A percentile compares a stretch with the other conserved stretches of the same genome.
phyloP scores from a whole-genome alignment of 768 basidiomycete species.

The Cystobasidium onofrii region DNA sequence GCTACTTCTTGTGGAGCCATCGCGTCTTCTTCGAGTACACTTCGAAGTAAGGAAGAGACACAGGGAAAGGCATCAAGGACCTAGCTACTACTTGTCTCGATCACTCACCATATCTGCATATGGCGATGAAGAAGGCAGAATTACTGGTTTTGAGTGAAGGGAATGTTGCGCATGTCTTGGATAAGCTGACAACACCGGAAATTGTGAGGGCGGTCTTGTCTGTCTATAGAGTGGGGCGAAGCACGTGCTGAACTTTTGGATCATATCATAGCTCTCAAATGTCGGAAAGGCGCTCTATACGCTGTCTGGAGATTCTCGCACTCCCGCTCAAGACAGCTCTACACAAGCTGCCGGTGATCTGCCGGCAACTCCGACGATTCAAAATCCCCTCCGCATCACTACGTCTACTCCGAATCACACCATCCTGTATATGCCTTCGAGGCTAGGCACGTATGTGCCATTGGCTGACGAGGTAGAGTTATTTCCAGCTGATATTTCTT shows the following conservation, averaged over 20 bases:
- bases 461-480: too few relatives aligned
- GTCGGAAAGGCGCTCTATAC: background rate
- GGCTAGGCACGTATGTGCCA: background rate
- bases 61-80: background rate
- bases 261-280: background rate
- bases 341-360: background rate
- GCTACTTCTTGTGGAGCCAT: conserved; percentile 1
- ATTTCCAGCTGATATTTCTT: background rate
- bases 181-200: background rate
- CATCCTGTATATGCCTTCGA: conserved; percentile 24
- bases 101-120: too few relatives aligned
- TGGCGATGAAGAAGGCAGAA: background rate
- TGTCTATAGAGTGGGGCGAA: background rate
- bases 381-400: conserved; percentile 21
- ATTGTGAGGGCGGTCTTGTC: background rate
- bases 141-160: background rate
- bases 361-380: background rate
- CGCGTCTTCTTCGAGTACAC: background rate
- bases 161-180: background rate
- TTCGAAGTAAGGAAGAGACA: background rate
- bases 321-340: background rate
- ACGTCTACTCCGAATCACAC: conserved; percentile 7
- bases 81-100: too few relatives aligned
- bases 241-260: background rate
- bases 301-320: background rate